Evolutionary conservation across 495 filamentous ascomycete genomes (phyloP).

Genomic region (Xylaria nigripes): DNA sequence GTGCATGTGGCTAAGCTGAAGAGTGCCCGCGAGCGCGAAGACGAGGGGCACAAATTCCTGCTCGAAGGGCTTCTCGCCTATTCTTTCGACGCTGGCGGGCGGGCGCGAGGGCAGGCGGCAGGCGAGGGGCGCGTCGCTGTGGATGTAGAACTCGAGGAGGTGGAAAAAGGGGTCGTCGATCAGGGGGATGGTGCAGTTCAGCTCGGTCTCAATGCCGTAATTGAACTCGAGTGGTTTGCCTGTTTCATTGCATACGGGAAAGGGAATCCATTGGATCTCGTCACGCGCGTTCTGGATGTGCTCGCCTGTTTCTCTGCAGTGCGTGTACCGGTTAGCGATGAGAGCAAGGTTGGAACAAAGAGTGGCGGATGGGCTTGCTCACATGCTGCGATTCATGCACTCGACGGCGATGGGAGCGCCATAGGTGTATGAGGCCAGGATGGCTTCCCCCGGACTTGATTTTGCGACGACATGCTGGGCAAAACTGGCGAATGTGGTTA

Average conservation of each 20-base stretch:
- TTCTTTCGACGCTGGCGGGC: slow-evolving; percentile 37
- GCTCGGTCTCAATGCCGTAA: slow-evolving; percentile 75
- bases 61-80: slow-evolving; percentile 35
- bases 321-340: neutral
- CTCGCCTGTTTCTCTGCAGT: slow-evolving; percentile 51
- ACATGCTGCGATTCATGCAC: slow-evolving; percentile 52
- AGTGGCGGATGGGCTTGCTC: slow-evolving; percentile 13
- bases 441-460: slow-evolving; percentile 13
- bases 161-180: slow-evolving; percentile 89
- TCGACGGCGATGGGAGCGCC: slow-evolving; percentile 41
- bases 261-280: slow-evolving; percentile 88
- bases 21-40: slow-evolving; percentile 78
- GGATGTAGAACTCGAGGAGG: slow-evolving; percentile 96
- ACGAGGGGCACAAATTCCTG: slow-evolving; percentile 59
- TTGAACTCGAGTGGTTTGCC: slow-evolving; percentile 67
- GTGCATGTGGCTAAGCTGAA: slow-evolving; percentile 86
- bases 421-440: slow-evolving; percentile 42
- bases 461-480: slow-evolving; percentile 13
- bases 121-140: slow-evolving; percentile 86
- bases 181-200: slow-evolving; percentile 86
- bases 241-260: slow-evolving; percentile 88
- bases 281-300: slow-evolving; percentile 74
- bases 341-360: slow-evolving; percentile 1
- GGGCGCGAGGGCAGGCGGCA: slow-evolving; percentile 85
- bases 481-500: slow-evolving; percentile 11